phyloP scores from a whole-genome alignment of 176 grass and related monocot genomes.

The Saccharum officinarum region DNA sequence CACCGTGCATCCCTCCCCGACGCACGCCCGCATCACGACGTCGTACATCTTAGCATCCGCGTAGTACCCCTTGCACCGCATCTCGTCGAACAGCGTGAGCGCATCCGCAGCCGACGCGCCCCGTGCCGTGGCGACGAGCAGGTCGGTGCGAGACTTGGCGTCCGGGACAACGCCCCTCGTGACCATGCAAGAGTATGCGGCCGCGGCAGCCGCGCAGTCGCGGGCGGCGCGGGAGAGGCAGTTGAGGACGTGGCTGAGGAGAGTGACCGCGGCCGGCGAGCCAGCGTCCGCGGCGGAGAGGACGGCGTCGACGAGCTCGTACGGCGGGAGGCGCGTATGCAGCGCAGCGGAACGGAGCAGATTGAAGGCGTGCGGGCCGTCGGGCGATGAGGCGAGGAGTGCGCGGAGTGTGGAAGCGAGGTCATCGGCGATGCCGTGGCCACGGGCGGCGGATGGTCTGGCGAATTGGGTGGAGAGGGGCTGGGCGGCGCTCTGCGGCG shows the following conservation, averaged over 20 bases:
- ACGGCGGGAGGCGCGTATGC: neutral
- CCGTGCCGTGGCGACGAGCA: conserved; percentile 43
- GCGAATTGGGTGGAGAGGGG: conserved; percentile 30
- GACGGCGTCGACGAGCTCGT: conserved; percentile 33
- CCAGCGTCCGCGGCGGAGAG: conserved; percentile 35
- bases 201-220: conserved; percentile 16
- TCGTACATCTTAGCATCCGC: conserved; percentile 53
- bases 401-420: conserved; percentile 42
- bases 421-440: conserved; percentile 6
- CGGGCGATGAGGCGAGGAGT: conserved; percentile 30
- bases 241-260: conserved; percentile 44
- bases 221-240: conserved; percentile 28
- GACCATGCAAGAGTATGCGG: conserved; percentile 54
- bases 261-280: neutral
- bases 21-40: conserved; percentile 54
- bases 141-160: conserved; percentile 49
- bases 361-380: conserved; percentile 17
- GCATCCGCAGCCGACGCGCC: conserved; percentile 40
- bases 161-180: conserved; percentile 43
- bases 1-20: conserved; percentile 45
- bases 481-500: neutral
- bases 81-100: conserved; percentile 46
- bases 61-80: conserved; percentile 45
- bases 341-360: conserved; percentile 40
- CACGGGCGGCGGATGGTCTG: neutral